Evolutionary conservation across 1,284 basidiomycete genomes (phyloP), one percentile per base, ranked within the genome.

Genomic region (Moesziomyces sp.): DNA sequence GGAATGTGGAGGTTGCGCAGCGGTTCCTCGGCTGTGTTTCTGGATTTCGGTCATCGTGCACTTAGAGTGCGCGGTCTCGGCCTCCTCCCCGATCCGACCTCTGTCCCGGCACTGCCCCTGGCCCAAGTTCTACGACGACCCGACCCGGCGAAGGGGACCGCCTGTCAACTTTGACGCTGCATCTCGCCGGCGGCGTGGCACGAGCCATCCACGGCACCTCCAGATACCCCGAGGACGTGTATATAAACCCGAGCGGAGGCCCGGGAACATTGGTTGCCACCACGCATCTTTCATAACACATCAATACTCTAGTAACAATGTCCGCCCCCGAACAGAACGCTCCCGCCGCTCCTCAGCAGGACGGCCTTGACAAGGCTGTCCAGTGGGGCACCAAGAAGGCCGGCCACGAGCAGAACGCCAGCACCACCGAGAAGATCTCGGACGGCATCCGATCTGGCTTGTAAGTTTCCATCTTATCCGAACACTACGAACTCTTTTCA

Each of bases 301-400:
- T 3, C 44, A n/a, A 56, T 30, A 18, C 28, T 46, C 43, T 9
- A 43, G 38, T 24, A 46, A 40, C 26, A 40, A 72, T 74, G 62
- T 62, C 61, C 14, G 67, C 72, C 35, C 73, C 68, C 24, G 40
- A 51, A 45, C 73, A 72, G 45, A 56, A 58, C 26, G 54, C 54
- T 13, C 28, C 38, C 40, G 46, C 26, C 33, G 65, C 53, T 42
- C 58, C 59, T 24, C 77, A 72, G 53, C 75, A 79, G 53, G 77
- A 79, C 38, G 72, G 66, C 18, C 75, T 79, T 47, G 77, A 79
- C 69, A 79, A 78, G 73, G 77, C 62, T 24, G 61, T 79, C 52
- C 46, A 64, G 42, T 46, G 46, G 19, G 55, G 50, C 59, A 19
- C 38, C 23, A 73, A 77, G 58, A 74, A 76, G 62, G 21, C 62